Base-by-base conservation (phyloP, 768 basidiomycete genomes). In the Tephrocybe rancida region DNA sequence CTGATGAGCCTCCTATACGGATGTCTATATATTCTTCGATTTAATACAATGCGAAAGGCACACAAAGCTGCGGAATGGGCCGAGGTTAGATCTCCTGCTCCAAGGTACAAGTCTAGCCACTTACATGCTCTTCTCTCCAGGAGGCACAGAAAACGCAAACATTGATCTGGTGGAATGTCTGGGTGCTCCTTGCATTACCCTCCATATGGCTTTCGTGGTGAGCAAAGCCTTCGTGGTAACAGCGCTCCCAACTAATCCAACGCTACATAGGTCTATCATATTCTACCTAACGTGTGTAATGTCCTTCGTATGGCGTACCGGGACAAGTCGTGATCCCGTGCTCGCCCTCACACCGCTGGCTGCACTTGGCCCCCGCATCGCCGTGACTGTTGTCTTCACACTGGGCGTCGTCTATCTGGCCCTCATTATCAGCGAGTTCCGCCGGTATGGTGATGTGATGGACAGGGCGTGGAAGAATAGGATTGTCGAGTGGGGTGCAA, bases 161-260 rank as follows among this genome's bases (percentile, higher is more conserved):
- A 0, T 50, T 52, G 1, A 66, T 69, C 6, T 69, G 64, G 60
- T 75, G 87, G 87, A 88, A 88, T 55, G 79, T 84, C 5, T 86
- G 85, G 84, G 79, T 87, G 1, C 54, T 87, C 11, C 72, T 87
- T 21, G 81, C 85, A 0, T 75, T 84, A 71, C 85, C 85, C 0
- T 79, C 76, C 0, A 58, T 83, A 13, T 87, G 83, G 82, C 74
- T 87, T 27, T 73, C 81, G 2, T 87, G 84, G 84, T 82, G 49
- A 22, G 61, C 44, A 2, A 16, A 8, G n/a, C 21, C 16, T 34
- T 49, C 18, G 11, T 13, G 14, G 24, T 10, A 30, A 9, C 7
- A 21, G 30, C n/a, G 11, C 14, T 25, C 4, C 11, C 32, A 21
- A 13, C 18, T 30, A 24, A 44, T 14, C 51, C 18, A 30, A 32